These are phyloP conservation scores for Brassica carinata DNA, from an alignment of 345 rosid species.

Conservation along the genomic window DNA sequence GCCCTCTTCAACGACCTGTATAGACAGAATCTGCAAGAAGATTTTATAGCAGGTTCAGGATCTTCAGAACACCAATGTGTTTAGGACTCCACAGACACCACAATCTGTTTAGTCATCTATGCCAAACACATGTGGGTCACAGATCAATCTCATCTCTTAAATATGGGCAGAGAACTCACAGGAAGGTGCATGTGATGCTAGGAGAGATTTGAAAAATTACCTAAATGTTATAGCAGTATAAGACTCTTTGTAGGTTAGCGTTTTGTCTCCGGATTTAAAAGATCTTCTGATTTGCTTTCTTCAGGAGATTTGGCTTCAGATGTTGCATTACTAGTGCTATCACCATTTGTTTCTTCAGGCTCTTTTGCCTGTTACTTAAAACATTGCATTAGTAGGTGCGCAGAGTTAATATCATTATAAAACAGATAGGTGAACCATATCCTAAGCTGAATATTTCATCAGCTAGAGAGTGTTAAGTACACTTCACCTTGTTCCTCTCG, in stretches of 20 bases:
- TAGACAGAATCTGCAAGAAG: neutral
- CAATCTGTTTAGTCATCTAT: neutral
- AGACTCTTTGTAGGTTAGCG: constrained; percentile 8
- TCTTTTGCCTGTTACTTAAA: constrained; percentile 44
- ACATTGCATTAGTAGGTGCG: constrained; percentile 6
- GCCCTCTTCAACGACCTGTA: neutral
- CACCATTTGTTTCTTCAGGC: constrained; percentile 40
- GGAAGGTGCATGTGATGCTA: constrained; percentile 13
- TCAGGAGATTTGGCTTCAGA: constrained; percentile 37
- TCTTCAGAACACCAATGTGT: constrained; percentile 2
- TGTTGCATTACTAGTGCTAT: constrained; percentile 28
- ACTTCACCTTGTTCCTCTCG: constrained; percentile 73
- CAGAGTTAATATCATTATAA: neutral
- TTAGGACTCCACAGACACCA: neutral
- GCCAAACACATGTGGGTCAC: neutral
- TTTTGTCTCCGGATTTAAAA: constrained; percentile 33
- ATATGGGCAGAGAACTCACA: constrained; percentile 1
- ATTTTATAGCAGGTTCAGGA: constrained; percentile 7
- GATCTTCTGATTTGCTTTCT: constrained; percentile 35
- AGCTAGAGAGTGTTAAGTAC: neutral
- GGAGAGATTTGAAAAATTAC: constrained; percentile 14
- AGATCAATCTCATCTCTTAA: constrained; percentile 1
- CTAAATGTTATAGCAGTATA: constrained; percentile 11
- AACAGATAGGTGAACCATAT: constrained; percentile 8
- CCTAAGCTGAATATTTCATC: constrained; percentile 1